Percentiles rank a stretch among this genome's conserved stretches.
phyloP scores from a whole-genome alignment of 2,329 filamentous ascomycete genomes.

The Scolecobasidium constrictum region DNA sequence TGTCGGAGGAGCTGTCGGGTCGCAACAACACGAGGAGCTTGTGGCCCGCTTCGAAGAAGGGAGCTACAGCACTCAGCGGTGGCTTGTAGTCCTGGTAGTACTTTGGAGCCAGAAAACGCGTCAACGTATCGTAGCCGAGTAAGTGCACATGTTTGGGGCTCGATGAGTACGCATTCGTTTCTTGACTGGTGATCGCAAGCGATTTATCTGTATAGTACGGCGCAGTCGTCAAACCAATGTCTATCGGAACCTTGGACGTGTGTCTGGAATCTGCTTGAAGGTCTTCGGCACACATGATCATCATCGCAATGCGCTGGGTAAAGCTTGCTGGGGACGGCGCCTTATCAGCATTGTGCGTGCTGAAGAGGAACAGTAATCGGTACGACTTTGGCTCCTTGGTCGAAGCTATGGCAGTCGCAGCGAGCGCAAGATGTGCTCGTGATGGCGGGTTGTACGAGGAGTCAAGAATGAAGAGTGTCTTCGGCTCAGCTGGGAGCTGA shows the following conservation, averaged over 20 bases:
- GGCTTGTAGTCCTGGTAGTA: conserved; percentile 47
- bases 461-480: conserved; percentile 50
- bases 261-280: conserved; percentile 19
- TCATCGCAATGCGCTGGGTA: conserved; percentile 57
- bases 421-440: conserved; percentile 46
- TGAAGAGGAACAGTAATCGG: conserved; percentile 47
- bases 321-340: conserved; percentile 58
- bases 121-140: conserved; percentile 65
- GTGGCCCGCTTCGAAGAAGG: conserved; percentile 51
- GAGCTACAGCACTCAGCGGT: conserved; percentile 44
- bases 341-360: conserved; percentile 56
- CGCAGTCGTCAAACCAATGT: conserved; percentile 59
- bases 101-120: conserved; percentile 60
- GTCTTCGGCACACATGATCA: conserved; percentile 56
- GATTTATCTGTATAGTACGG: conserved; percentile 70
- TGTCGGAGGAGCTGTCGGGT: conserved; percentile 21
- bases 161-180: conserved; percentile 20
- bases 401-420: conserved; percentile 37
- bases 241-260: conserved; percentile 34
- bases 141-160: conserved; percentile 51
- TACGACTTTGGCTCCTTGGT: conserved; percentile 18
- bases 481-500: background rate
- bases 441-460: conserved; percentile 58
- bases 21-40: conserved; percentile 54
- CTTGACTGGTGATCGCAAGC: conserved; percentile 39